These are phyloP conservation scores for Fusarium chaquense DNA, from an alignment of 2,329 filamentous ascomycete genomes.

Conservation along the genomic window DNA sequence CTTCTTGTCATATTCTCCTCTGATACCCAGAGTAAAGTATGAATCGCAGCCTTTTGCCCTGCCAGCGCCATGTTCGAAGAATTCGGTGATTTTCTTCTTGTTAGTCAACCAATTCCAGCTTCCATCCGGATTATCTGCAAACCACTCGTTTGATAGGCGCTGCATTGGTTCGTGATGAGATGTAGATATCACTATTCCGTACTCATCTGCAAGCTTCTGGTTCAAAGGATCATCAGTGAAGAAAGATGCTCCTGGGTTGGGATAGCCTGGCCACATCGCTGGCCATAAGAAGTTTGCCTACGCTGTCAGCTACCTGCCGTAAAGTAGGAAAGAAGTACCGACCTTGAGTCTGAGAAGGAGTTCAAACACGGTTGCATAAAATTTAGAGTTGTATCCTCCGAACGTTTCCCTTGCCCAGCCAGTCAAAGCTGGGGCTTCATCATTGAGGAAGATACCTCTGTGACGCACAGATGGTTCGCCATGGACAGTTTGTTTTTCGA, in stretches of 20 bases:
- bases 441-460: slow-evolving; percentile 72
- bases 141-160: slow-evolving; percentile 36
- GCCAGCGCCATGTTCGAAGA: slow-evolving; percentile 29
- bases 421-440: slow-evolving; percentile 61
- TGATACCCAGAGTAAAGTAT: slow-evolving; percentile 33
- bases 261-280: slow-evolving; percentile 70
- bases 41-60: slow-evolving; percentile 20
- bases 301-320: rapidly evolving
- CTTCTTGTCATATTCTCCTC: slow-evolving; percentile 34
- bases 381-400: slow-evolving; percentile 65
- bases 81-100: slow-evolving; percentile 26
- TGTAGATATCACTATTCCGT: slow-evolving; percentile 30
- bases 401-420: slow-evolving; percentile 66
- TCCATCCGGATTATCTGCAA: slow-evolving; percentile 17
- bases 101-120: slow-evolving; percentile 35
- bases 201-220: slow-evolving; percentile 66
- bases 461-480: slow-evolving; percentile 69
- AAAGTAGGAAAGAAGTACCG: rapidly evolving
- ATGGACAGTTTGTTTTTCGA: slow-evolving; percentile 41
- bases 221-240: slow-evolving; percentile 71
- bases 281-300: slow-evolving; percentile 75
- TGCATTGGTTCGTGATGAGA: slow-evolving; percentile 40
- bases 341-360: slow-evolving; percentile 53
- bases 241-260: slow-evolving; percentile 66
- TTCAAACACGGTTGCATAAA: slow-evolving; percentile 73